Evolutionary conservation across 2,329 filamentous ascomycete species (phyloP), one percentile per base, ranked within the genome.

Genomic region (Triangularia verruculosa): DNA sequence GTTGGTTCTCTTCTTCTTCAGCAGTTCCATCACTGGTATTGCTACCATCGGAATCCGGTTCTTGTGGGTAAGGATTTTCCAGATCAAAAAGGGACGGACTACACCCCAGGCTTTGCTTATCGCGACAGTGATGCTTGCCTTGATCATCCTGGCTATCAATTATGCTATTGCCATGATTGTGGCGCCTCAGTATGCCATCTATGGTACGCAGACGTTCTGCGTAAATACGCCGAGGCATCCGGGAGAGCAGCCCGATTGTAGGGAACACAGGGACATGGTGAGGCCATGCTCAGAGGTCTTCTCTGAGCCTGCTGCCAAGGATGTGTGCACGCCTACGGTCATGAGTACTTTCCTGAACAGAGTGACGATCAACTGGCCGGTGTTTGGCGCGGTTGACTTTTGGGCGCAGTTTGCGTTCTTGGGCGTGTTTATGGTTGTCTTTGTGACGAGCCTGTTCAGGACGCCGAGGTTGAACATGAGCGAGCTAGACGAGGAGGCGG

Each of bases 391-490:
- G 11, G 80, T 98, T n/a, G 86, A 92, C 69, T 99, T 98, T 76
- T 99, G 93, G 93, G 91, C 93, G 0, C 95, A 99, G 72, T 98
- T 97, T 73, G 90, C 85, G 12, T 98, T 99, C 78, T 78, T 99
- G 52, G 89, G 78, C 32, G 82, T 97, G 20, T 97, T 96, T 76
- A 76, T 97, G 9, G 78, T 97, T 61, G 88, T 96, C 12, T 91
- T 97, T 70, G 64, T 92, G 22, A 90, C 91, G 0, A 87, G 90
- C 2, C 78, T 97, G 0, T 89, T 98, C 82, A 87, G 90, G 51
- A 88, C 92, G 1, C 93, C 94, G 0, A 88, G 84, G 72, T 77
- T 97, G 34, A 87, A 94, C 70, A 82, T 94, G 62, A 84, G 86
- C 54, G 88, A 93, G 71, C 75, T 96, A 7, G 95, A 98, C 68